A percentile compares a stretch with the other conserved stretches of the same genome.
These are phyloP conservation scores for Glycine latifolia DNA, from an alignment of 306 rosid genomes.

Conservation along the genomic window DNA sequence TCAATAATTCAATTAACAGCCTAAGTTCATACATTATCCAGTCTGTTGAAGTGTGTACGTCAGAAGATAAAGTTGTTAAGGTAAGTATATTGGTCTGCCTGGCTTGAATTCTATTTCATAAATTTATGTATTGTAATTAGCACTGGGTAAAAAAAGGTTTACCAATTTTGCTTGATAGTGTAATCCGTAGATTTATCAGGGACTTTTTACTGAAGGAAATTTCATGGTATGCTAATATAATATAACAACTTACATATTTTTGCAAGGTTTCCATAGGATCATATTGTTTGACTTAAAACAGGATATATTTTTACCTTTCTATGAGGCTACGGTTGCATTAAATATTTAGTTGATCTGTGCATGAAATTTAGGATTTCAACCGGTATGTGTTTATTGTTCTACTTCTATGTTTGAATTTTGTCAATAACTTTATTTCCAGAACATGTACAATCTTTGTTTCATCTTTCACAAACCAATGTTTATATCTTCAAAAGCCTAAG, in stretches of 20 bases:
- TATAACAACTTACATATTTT: neutral
- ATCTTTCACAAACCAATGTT: neutral
- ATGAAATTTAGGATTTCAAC: neutral
- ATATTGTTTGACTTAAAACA: neutral
- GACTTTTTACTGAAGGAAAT: neutral
- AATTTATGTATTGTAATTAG: conserved; percentile 13
- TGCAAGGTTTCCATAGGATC: too few species aligned
- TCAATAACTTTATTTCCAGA: neutral
- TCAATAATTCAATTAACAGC: conserved; percentile 61
- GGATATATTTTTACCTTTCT: neutral
- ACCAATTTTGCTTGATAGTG: neutral
- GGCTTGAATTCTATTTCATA: conserved; percentile 3
- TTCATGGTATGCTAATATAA: neutral
- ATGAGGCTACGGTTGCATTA: neutral
- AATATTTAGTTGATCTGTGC: conserved; percentile 4
- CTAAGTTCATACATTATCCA: conserved; percentile 78
- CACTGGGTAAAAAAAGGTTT: neutral
- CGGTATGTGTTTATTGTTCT: neutral
- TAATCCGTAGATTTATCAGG: too few species aligned
- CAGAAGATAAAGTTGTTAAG: conserved; percentile 59
- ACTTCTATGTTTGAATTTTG: conserved; percentile 20
- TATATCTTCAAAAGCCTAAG: neutral
- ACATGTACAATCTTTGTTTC: neutral
- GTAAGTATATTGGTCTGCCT: conserved; percentile 48
- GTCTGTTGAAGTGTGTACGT: conserved; percentile 55